Base-by-base conservation (phyloP, 2,329 filamentous ascomycete species). In the Beauveria varroae region DNA sequence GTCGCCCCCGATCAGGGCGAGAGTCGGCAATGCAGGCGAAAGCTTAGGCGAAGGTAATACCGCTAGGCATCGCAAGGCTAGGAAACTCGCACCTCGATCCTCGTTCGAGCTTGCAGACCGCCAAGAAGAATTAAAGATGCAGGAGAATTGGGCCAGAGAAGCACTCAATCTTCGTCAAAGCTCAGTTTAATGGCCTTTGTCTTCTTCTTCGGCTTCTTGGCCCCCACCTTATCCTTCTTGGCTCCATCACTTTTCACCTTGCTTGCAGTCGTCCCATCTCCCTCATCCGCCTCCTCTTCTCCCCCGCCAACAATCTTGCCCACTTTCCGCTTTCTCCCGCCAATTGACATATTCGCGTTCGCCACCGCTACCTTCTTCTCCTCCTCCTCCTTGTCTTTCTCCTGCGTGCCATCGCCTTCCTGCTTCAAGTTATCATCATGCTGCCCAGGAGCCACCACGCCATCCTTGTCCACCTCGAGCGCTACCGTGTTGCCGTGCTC, bases 111-210 rank as follows among this genome's bases (percentile, higher is more conserved):
- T 34, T 14, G 12, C 30, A 14, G 5, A 34, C 10, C 30, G 10
- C 30, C 12, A 34, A 14, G 12, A 34, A 34, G 12, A 34, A 34
- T 34, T 34, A 5, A 34, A 34, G 30, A 5, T 34, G 12, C 12
- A 5, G 30, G 30, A 2, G 5, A 34, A 34, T 4, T 34, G 30
- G 30, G 14, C 30, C 30, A 34, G 30, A 14, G 12, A 5, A 10
- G 18, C 40, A 70, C 81, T 70, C 51, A 63, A 43, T 86, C 84
- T 61, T 87, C 81, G 28, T 83, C 83, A 69, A 88, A 88, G 71
- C 86, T 88, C 51, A 88, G 75, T 74, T 88, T 88, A 63, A 88
- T 83, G 75, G 87, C 87, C 72, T 84, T 84, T 5, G 77, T 74
- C 72, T 81, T 81, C 70, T 86, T 85, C 70, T 80, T 82, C 8